phyloP scores from a whole-genome alignment of 495 filamentous ascomycete genomes.

The Aspergillus kassunensis region DNA sequence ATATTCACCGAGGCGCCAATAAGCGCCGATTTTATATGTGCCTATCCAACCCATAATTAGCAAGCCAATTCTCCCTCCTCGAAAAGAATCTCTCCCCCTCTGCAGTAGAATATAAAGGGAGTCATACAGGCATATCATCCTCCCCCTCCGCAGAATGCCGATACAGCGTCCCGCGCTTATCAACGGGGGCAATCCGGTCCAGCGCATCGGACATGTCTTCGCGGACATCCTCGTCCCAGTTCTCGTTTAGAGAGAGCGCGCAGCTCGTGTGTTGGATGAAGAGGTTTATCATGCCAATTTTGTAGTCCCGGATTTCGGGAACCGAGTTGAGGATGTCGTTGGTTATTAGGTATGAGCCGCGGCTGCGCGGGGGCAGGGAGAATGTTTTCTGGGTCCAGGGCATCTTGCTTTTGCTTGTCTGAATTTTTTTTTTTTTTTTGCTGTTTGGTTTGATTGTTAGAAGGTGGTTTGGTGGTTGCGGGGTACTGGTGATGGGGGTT shows the following conservation, averaged over 20 bases:
- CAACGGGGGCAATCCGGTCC: slow-evolving; percentile 80
- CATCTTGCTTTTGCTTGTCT: slow-evolving; percentile 41
- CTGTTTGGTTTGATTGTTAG: neutral
- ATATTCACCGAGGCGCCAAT: slow-evolving; percentile 85
- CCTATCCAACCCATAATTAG: too few species aligned
- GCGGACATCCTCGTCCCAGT: slow-evolving; percentile 80
- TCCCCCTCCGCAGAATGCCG: slow-evolving; percentile 82
- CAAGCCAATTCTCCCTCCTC: too few species aligned
- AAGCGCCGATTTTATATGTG: slow-evolving; percentile 87
- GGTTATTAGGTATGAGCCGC: slow-evolving; percentile 90
- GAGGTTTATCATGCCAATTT: slow-evolving; percentile 79
- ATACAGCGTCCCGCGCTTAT: slow-evolving; percentile 70
- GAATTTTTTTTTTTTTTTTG: too few species aligned
- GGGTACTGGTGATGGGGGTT: neutral
- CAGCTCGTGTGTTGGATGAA: slow-evolving; percentile 91
- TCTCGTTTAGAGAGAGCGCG: slow-evolving; percentile 87
- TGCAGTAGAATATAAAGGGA: neutral
- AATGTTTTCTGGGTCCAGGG: slow-evolving; percentile 79
- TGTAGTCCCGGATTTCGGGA: slow-evolving; percentile 74
- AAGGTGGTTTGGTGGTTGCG: neutral
- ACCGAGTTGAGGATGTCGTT: slow-evolving; percentile 61
- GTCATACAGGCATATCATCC: slow-evolving; percentile 80
- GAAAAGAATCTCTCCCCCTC: too few species aligned
- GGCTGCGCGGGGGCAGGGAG: slow-evolving; percentile 64
- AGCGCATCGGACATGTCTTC: slow-evolving; percentile 91